Base-by-base conservation (phyloP, 495 filamentous ascomycete species). In the Penicillium cosmopolitanum region DNA sequence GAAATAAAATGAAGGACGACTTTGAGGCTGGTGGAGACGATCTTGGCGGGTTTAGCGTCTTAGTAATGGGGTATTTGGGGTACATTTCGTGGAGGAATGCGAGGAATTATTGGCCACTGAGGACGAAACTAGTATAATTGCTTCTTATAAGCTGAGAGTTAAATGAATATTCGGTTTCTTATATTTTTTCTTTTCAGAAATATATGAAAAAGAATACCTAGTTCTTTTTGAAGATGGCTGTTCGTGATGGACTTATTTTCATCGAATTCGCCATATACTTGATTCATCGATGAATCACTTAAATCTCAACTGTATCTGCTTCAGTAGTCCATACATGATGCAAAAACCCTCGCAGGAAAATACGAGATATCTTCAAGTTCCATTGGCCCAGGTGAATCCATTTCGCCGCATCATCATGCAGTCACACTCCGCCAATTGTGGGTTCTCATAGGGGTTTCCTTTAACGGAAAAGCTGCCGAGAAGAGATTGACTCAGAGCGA, bases 381-480 rank as follows among this genome's bases (percentile, higher is more conserved):
- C 10, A 38, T 13, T 38, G 3, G 36, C 4, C 36, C 11, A 13
- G 2, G n/a, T 1, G 12, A 12, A 38, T 13, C 11, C 15, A 13
- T 38, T 5, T 38, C 15, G 15, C 15, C 4, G 11, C 36, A 38
- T 38, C 10, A 38, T 38, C 11, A 38, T 38, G 36, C 11, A 38
- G 36, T 5, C 11, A 36, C 34, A 36, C 15, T 1, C 15, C 12
- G 4, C 4, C 35, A 12, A 44, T 9, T 44, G 42, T 44, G 42
- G 42, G 42, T 18, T 44, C 42, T 44, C 42, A 16, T 44, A 9
- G 16, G 16, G 4, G 7, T 44, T 44, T 44, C 42, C 42, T 18
- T 44, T 48, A 28, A 48, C 46, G 46, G 46, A 23, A 48, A 48
- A 48, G 19, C 19, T 25, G 46, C 46, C 46, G 46, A 48, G 46